Evolutionary conservation across 2,329 filamentous ascomycete genomes (phyloP), one percentile per base, ranked within the genome.

Genomic region (Ceratocystis diversiconidia): DNA sequence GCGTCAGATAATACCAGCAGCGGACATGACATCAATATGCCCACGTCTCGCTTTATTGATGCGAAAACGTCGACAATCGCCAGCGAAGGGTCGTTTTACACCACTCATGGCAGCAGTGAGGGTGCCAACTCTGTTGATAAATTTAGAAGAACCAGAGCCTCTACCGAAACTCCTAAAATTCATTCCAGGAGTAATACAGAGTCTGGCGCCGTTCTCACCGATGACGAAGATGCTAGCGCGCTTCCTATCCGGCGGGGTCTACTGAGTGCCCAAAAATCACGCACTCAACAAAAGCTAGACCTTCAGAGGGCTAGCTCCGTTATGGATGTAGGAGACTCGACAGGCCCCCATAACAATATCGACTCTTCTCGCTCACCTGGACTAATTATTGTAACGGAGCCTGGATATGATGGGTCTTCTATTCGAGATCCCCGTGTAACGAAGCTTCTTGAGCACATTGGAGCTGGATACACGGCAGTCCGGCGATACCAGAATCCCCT

Each of bases 241-340:
- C 36, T 60, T 12, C 32, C 52, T 6, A 43, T 25, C 12, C 74
- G 76, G 69, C 74, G 69, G 69, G 77, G 70, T 19, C 74, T 75
- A 1, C 75, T 76, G 0, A 73, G 78, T 0, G 79, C 80, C 0
- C 80, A 84, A 67, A 79, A 82, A 69, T 88, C 85, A 64, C 80
- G 87, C 15, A 89, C 86, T 0, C 86, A 90, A 74, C 86, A 90
- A 73, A 90, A 90, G 71, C 77, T 90, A 15, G 86, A 89, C 74
- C 79, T 90, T 1, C 86, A 90, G 71, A 82, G 87, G 46, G 87
- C 86, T 36, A 88, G 85, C 71, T 89, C 86, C 2, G 83, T 82
- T 69, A 85, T 90, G 61, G 87, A 90, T 70, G 84, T 84, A 0
- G 76, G 68, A 77, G 72, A 62, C 17, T 36, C 57, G 30, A 63